phyloP scores from a whole-genome alignment of 225 moss, liverwort and hornwort species.

The Antitrichia curtipendula region DNA sequence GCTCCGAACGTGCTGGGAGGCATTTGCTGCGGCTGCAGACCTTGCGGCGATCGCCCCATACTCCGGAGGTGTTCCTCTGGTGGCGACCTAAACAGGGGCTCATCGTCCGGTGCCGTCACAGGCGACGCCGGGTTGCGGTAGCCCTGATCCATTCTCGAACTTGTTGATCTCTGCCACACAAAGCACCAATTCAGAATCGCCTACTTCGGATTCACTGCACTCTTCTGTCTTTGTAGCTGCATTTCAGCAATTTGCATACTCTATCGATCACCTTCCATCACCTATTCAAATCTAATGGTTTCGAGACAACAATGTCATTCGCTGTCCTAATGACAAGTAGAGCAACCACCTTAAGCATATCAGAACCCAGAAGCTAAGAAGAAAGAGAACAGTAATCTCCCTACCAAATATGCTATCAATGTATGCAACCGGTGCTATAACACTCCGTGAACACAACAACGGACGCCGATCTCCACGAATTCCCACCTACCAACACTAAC shows the following conservation, averaged over 20 bases:
- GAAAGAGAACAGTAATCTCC: not conserved
- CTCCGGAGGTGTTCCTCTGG: constrained; percentile 7
- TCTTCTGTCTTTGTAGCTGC: not conserved
- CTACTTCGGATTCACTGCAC: not conserved
- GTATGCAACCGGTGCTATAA: not conserved
- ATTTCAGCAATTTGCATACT: not conserved
- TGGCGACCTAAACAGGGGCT: constrained; percentile 15
- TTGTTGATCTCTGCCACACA: not conserved
- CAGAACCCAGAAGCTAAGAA: not conserved
- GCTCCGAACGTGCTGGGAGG: constrained; percentile 30
- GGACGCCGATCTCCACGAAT: not conserved
- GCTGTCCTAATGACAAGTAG: not conserved
- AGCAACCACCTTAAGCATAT: not conserved
- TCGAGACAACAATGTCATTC: not conserved
- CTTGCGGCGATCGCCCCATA: not conserved
- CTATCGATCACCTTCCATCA: not conserved
- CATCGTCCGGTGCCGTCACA: not conserved
- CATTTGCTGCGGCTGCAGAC: not conserved
- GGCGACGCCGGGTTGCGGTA: not conserved
- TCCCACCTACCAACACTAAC: not conserved
- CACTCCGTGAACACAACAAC: not conserved
- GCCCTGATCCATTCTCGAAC: constrained; percentile 4
- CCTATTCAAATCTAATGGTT: not conserved
- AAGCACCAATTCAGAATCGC: not conserved
- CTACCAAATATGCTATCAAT: not conserved